Base-by-base conservation (phyloP, 257 asterid genomes). In the Penstemon barbatus region DNA sequence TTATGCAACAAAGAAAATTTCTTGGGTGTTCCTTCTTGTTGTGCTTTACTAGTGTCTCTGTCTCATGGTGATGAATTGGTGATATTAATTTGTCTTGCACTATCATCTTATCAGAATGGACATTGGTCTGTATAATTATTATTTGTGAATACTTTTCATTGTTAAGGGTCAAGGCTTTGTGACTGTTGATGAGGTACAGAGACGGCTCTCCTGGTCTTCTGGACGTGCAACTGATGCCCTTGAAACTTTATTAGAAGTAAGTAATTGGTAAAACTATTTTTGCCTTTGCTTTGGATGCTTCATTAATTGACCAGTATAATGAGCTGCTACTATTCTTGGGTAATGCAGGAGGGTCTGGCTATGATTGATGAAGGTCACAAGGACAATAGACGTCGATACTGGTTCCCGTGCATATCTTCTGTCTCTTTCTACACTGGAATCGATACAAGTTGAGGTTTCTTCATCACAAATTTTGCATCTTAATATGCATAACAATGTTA, bases 201-300 rank as follows among this genome's bases (percentile, higher is more conserved):
- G 84, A 72, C 92, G 92, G 57, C 87, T 88, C 61, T 85, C 89
- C 50, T 86, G 98, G 97, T 81, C 97, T 37, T 75, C 90, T 58
- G 96, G 98, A 25, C 96, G 94, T 10, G 91, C 97, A 63, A 90
- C 89, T 42, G 97, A 92, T 80, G 93, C 98, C 57, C 97, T 92
- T 43, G 98, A 92, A 49, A 87, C 95, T 45, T 78, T 90, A 71
- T 72, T 90, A 79, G 97, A 93, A 57, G 97, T 93, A 85, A 78
- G 87, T 77, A 36, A n/a, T 38, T 19, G 73, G 40, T 57, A 25
- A 25, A 25, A 25, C 1, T 25, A 68, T 39, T 13, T 3, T 48
- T 70, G 12, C 45, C 46, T 61, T 70, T 46, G 52, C 67, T 36
- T 49, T 67, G 13, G 52, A 66, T 48, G 18, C 38, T 44, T 69